These are phyloP conservation scores for Aspergillus clavatus DNA, from an alignment of 2,329 filamentous ascomycete species.

Conservation along the genomic window DNA sequence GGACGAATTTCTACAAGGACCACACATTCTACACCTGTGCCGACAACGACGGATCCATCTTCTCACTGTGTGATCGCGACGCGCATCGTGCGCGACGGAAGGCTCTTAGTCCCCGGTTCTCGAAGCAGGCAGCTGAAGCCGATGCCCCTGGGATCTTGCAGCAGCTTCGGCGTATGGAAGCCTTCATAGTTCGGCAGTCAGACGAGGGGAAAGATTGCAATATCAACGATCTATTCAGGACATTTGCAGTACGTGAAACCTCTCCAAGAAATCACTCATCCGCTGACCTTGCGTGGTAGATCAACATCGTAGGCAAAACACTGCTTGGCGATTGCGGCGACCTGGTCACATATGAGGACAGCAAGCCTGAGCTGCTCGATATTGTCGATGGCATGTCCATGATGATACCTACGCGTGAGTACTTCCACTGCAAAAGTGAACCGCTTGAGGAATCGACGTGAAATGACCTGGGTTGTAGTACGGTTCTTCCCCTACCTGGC, in stretches of 20 bases:
- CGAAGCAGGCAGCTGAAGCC: constrained; percentile 3
- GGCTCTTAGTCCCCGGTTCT: constrained; percentile 2
- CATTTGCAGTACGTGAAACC: constrained; percentile 1
- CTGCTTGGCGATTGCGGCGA: not conserved
- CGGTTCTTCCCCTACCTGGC: constrained; percentile 3
- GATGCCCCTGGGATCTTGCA: constrained; percentile 1
- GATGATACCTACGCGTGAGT: constrained; percentile 2
- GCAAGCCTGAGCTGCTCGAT: constrained; percentile 3
- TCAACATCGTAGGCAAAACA: not conserved
- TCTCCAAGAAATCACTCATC: not conserved
- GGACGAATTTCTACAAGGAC: constrained; percentile 3
- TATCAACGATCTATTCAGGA: constrained; percentile 2
- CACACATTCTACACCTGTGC: constrained; percentile 3
- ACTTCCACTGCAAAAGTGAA: not conserved
- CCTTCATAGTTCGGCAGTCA: constrained; percentile 1
- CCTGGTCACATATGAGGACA: not conserved
- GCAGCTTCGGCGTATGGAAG: constrained; percentile 1
- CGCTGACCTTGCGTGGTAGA: not conserved
- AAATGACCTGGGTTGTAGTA: no score
- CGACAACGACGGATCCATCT: constrained; percentile 3
- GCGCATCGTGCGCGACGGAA: constrained; percentile 1
- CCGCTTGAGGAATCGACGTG: no score
- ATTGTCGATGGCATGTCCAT: constrained; percentile 1
- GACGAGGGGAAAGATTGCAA: constrained; percentile 1
- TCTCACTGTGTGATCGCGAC: not conserved